Percentiles rank a stretch among this genome's conserved stretches.
phyloP scores from a whole-genome alignment of 2,329 filamentous ascomycete species.

The Hypoxylon sp. region DNA sequence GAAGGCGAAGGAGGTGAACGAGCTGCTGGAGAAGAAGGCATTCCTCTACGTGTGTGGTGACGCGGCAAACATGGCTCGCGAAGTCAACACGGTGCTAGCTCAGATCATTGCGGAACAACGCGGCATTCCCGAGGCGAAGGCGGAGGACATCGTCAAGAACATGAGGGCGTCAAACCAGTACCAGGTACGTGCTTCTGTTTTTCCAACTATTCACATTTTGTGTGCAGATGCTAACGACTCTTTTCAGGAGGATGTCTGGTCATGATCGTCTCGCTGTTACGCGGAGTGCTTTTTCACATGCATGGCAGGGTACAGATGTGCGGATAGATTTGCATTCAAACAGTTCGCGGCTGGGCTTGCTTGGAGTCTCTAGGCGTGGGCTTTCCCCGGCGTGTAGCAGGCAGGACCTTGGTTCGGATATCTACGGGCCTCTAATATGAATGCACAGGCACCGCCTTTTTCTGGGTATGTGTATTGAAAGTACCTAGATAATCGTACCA shows the following conservation, averaged over 20 bases:
- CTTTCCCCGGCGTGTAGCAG: conserved; percentile 19
- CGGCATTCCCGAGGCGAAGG: conserved; percentile 83
- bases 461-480: conserved; percentile 33
- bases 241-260: conserved; percentile 76
- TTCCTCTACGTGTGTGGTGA: conserved; percentile 99
- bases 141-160: conserved; percentile 94
- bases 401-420: conserved; percentile 28
- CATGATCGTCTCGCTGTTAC: conserved; percentile 51
- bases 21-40: conserved; percentile 83
- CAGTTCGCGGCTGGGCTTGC: conserved; percentile 30
- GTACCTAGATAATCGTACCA: conserved; percentile 41
- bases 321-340: conserved; percentile 41
- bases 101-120: conserved; percentile 88
- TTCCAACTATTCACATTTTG: background rate
- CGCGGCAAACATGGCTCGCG: conserved; percentile 94
- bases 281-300: conserved; percentile 33
- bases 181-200: conserved; percentile 68
- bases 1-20: conserved; percentile 82
- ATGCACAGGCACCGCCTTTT: conserved; percentile 18
- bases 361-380: conserved; percentile 36
- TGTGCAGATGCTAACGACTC: conserved; percentile 43
- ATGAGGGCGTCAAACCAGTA: conserved; percentile 97
- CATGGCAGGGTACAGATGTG: conserved; percentile 36
- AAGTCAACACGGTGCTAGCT: conserved; percentile 85
- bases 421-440: conserved; percentile 32